Conservation (phyloP, 345 rosid genomes). For the Sisymbrium altissimum region DNA sequence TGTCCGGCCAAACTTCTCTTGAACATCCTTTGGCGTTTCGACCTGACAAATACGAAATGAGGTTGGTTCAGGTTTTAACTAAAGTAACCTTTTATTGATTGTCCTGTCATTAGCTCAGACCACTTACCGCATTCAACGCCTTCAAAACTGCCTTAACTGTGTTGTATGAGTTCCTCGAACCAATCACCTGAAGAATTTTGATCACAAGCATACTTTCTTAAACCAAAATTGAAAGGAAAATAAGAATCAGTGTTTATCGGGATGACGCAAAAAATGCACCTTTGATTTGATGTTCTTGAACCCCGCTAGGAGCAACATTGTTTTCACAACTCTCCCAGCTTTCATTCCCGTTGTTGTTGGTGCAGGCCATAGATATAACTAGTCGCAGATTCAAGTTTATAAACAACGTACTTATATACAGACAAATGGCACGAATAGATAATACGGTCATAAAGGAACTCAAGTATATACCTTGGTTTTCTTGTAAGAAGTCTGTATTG, state of each 20-base stretch:
- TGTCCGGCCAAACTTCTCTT: constrained; percentile 90
- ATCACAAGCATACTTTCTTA: not conserved
- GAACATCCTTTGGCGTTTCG: constrained; percentile 89
- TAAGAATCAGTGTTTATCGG: not conserved
- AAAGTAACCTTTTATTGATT: not conserved
- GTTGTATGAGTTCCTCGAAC: constrained; percentile 94
- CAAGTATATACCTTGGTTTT: constrained; percentile 73
- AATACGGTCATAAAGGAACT: not conserved
- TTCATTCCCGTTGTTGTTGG: constrained; percentile 79
- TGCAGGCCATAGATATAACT: constrained; percentile 98
- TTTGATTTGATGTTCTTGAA: constrained; percentile 92
- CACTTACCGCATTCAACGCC: constrained; percentile 89
- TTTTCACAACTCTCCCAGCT: constrained; percentile 87
- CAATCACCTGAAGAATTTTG: constrained; percentile 56
- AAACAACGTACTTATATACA: not conserved
- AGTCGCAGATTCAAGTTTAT: constrained; percentile 5
- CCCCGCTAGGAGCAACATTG: constrained; percentile 75
- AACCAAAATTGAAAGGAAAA: not conserved
- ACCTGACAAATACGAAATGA: constrained; percentile 40
- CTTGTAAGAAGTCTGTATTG: constrained; percentile 73
- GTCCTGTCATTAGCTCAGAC: not conserved
- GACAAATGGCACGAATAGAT: not conserved
- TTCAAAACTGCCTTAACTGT: constrained; percentile 88
- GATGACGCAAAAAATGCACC: constrained; percentile 41
- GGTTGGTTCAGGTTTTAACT: not conserved